Base-by-base conservation (phyloP, 164 flowering plant species). In the Vitis rotundifolia region DNA sequence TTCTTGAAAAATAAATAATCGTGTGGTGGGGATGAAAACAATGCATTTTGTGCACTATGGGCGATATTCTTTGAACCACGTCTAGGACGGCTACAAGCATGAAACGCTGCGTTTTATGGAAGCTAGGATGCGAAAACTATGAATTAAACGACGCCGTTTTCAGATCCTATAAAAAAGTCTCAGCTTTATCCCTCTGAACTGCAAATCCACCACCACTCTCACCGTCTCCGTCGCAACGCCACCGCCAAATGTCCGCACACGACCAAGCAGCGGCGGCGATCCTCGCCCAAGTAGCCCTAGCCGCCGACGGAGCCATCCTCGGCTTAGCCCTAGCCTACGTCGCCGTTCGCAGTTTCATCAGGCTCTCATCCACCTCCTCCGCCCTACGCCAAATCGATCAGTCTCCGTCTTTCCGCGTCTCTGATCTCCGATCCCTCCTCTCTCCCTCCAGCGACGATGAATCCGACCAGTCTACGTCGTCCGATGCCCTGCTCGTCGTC, bases 271-370 rank as follows among this genome's bases (percentile, higher is more conserved):
- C 81, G 9, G 81, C 80, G 3, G 79, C 88, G 9, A 62, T 83
- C 14, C 59, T 86, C 15, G 73, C 88, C 5, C 83, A 83, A 8
- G 37, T 93, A n/a, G 86, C 88, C 13, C 65, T 86, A 22, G 84
- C 91, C 56, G 88, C 84, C 49, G 98, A 94, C 76, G 97, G 97
- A 4, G 96, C 94, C 2, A 66, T 92, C 8, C 66, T 91, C 16
- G 98, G 98, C 11, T 16, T 81, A 26, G 87, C 83, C 78, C 80
- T 89, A 10, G 94, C 93, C 37, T 80, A 80, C 79, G 74, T 81
- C 11, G 90, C 97, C 31, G 76, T 84, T 8, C 88, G 86, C 9
- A 73, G 87, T 60, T 18, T 87, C 64, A 29, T 85, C 59, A 79
- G 79, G 9, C 83, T 73, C 77, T 31, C 56, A 31, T 59, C 75